A percentile compares a stretch with the other conserved stretches of the same genome.
These are phyloP conservation scores for Xylaria acuta DNA, from an alignment of 495 filamentous ascomycete species.

Conservation along the genomic window DNA sequence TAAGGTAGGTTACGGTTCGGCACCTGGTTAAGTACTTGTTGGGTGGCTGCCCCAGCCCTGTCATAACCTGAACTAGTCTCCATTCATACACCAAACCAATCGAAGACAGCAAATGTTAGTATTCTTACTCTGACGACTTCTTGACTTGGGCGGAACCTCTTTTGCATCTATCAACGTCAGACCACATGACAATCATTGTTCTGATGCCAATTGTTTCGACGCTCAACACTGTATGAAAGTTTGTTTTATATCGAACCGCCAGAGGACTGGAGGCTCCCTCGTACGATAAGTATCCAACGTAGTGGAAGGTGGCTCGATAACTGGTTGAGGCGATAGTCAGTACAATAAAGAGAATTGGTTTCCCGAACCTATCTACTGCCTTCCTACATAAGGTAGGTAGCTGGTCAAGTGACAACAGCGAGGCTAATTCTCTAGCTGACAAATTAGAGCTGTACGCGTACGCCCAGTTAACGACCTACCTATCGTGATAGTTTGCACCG, in stretches of 20 bases:
- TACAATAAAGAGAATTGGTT: neutral
- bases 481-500: conserved; percentile 20
- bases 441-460: neutral
- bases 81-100: neutral
- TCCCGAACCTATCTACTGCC: neutral
- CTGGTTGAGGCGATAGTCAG: neutral
- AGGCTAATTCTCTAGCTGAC: neutral
- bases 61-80: neutral
- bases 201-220: neutral
- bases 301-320: neutral
- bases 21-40: neutral
- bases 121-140: neutral
- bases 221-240: neutral
- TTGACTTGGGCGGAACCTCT: neutral
- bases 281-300: neutral
- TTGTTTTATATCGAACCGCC: neutral
- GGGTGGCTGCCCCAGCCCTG: neutral
- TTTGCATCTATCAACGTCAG: neutral
- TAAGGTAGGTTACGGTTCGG: neutral
- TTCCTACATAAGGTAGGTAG: conserved; percentile 3
- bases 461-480: conserved; percentile 14
- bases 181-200: neutral
- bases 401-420: neutral
- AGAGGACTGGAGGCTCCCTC: neutral
- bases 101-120: neutral